Conservation (phyloP, 306 rosid species). For the Trifolium repens region DNA sequence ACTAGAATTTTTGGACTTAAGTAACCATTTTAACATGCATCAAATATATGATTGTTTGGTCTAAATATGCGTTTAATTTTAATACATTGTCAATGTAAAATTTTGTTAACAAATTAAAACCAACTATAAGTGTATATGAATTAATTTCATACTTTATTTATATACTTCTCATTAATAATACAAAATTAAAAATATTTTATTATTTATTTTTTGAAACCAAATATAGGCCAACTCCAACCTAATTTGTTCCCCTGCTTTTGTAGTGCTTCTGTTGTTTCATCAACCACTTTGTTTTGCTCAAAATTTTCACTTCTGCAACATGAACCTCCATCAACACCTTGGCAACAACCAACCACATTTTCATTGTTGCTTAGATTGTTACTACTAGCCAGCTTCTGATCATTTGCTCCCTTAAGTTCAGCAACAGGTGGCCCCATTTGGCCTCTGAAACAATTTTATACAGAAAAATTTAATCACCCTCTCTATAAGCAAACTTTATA, state of each 20-base stretch:
- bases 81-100: too few relatives aligned
- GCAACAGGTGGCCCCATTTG: constrained; percentile 47
- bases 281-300: constrained; percentile 52
- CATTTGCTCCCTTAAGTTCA: constrained; percentile 36
- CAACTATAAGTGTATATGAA: too few relatives aligned
- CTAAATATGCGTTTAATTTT: too few relatives aligned
- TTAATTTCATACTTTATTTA: too few relatives aligned
- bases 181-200: too few relatives aligned
- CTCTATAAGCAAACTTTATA: too few relatives aligned
- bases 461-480: background rate
- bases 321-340: constrained; percentile 71
- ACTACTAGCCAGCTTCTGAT: constrained; percentile 36
- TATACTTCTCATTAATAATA: too few relatives aligned
- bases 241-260: constrained; percentile 46
- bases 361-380: constrained; percentile 33
- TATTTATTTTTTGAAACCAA: too few relatives aligned
- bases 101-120: too few relatives aligned
- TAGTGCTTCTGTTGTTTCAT: constrained; percentile 34
- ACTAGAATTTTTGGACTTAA: too few relatives aligned
- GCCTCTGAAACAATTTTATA: constrained; percentile 47
- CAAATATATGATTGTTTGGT: too few relatives aligned
- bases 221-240: constrained; percentile 4
- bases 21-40: too few relatives aligned
- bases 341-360: constrained; percentile 52
- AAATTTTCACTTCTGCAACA: constrained; percentile 71